A percentile compares a stretch with the other conserved stretches of the same genome.
Evolutionary conservation across 805 yeast genomes (phyloP).

Genomic region (Suhomyces xylopsoci): DNA sequence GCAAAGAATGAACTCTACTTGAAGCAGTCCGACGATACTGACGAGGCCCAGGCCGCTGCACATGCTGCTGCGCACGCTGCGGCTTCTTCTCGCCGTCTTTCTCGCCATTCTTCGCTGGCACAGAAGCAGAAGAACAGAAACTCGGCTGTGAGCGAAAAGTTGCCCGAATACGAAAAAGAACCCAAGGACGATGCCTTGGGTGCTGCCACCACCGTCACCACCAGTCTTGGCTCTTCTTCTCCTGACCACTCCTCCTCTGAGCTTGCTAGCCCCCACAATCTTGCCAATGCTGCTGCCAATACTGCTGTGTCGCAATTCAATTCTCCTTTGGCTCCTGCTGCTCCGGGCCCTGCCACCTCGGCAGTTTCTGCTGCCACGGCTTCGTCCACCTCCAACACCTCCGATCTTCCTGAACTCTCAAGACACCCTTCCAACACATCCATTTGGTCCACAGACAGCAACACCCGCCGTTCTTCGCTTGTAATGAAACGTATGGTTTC

Average conservation of each 20-base stretch:
- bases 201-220: conserved; percentile 2
- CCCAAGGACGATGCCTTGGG: not conserved
- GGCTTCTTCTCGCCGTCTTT: conserved; percentile 6
- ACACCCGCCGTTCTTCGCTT: conserved; percentile 23
- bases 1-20: conserved; percentile 37
- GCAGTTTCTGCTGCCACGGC: not conserved
- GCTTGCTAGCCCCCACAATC: not conserved
- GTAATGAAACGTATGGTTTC: conserved; percentile 29
- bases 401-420: conserved; percentile 6
- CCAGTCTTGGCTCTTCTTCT: conserved; percentile 1
- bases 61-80: not conserved
- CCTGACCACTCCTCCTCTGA: not conserved
- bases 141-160: conserved; percentile 1
- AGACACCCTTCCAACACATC: conserved; percentile 32
- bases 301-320: not conserved
- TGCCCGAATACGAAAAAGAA: not conserved
- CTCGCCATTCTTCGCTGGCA: conserved; percentile 8
- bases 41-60: not conserved
- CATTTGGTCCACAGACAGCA: conserved; percentile 36
- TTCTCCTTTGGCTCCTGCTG: not conserved
- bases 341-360: not conserved
- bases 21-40: conserved; percentile 22
- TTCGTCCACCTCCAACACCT: not conserved
- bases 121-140: conserved; percentile 4
- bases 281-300: not conserved